A percentile compares a stretch with the other conserved stretches of the same genome.
phyloP scores from a whole-genome alignment of 1,284 basidiomycete species.

The Rugosomyces carneus region DNA sequence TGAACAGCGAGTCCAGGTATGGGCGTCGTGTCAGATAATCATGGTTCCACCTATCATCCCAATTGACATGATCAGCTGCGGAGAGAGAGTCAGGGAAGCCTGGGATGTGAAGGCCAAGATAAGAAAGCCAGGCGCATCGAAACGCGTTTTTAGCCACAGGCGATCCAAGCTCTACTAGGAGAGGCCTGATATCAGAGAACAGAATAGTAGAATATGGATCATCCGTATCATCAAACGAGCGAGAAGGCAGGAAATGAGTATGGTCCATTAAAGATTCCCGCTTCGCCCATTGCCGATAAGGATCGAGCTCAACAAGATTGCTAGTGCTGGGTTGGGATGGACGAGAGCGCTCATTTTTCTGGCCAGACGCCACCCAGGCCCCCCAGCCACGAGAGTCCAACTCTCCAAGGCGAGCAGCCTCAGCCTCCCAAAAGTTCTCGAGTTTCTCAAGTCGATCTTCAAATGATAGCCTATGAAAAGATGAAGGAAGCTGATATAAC shows the following conservation, averaged over 20 bases:
- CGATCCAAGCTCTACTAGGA: conserved; percentile 59
- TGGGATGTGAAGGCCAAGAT: conserved; percentile 72
- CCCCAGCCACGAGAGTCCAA: conserved; percentile 55
- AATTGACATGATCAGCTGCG: conserved; percentile 25
- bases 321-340: conserved; percentile 7
- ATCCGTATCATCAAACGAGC: conserved; percentile 50
- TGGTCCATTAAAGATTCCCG: conserved; percentile 52
- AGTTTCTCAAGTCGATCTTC: conserved; percentile 46
- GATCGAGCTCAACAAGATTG: conserved; percentile 39
- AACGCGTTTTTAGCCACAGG: conserved; percentile 54
- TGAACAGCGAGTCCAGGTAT: conserved; percentile 49
- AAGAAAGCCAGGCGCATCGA: conserved; percentile 71
- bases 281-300: conserved; percentile 65
- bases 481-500: conserved; percentile 46
- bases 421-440: conserved; percentile 76
- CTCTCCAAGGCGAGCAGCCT: conserved; percentile 61
- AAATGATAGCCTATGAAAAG: conserved; percentile 35
- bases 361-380: conserved; percentile 44
- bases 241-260: conserved; percentile 42
- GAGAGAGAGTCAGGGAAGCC: conserved; percentile 47
- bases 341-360: conserved; percentile 15
- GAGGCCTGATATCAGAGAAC: conserved; percentile 71
- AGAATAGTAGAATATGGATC: conserved; percentile 81
- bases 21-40: conserved; percentile 36
- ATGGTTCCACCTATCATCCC: conserved; percentile 64